A percentile compares a stretch with the other conserved stretches of the same genome.
These are phyloP conservation scores for Suillus subluteus DNA, from an alignment of 768 basidiomycete species.

Conservation along the genomic window DNA sequence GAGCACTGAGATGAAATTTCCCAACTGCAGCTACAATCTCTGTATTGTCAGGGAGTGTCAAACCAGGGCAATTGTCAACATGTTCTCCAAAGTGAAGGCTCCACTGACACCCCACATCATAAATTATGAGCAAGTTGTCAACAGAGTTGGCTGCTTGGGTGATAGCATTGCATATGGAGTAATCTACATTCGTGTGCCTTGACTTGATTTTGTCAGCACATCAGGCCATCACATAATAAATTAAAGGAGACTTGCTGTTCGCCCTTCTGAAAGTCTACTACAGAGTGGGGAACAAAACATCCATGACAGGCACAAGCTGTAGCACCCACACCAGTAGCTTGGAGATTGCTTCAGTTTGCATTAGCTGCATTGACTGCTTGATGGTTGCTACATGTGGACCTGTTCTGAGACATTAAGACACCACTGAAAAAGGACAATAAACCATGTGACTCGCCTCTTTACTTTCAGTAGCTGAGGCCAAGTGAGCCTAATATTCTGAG, in stretches of 20 bases:
- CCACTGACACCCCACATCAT: conserved; percentile 37
- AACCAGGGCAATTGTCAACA: too few relatives aligned
- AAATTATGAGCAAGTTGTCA: conserved; percentile 21
- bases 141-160: conserved; percentile 8
- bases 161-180: conserved; percentile 26
- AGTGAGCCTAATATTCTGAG: conserved; percentile 25
- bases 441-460: conserved; percentile 8
- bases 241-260: conserved; percentile 22
- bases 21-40: too few relatives aligned
- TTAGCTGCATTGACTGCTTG: conserved; percentile 22
- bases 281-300: conserved; percentile 30
- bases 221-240: background rate
- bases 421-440: background rate
- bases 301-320: conserved; percentile 35
- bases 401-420: conserved; percentile 5
- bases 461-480: conserved; percentile 13
- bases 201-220: background rate
- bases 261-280: conserved; percentile 36
- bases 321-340: conserved; percentile 31
- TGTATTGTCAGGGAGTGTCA: too few relatives aligned
- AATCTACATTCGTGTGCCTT: conserved; percentile 35
- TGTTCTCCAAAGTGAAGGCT: background rate
- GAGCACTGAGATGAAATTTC: conserved; percentile 33
- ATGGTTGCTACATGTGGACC: background rate
- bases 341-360: conserved; percentile 19